A percentile compares a stretch with the other conserved stretches of the same genome.
Conservation (phyloP, 306 rosid species). For the Rosa multiflora region DNA sequence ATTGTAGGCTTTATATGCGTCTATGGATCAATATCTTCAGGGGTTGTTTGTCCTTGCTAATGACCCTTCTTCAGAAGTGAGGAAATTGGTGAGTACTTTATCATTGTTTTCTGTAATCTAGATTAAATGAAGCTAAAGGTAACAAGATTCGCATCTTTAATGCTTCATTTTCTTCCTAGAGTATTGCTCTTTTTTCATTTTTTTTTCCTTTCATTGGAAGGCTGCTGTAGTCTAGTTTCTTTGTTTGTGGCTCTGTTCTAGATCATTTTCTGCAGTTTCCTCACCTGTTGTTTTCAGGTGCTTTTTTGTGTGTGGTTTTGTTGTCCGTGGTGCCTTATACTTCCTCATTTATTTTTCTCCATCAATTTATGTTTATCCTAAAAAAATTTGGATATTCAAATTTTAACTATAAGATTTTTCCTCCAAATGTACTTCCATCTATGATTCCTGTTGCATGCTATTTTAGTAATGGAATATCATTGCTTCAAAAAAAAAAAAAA, state of each 20-base stretch:
- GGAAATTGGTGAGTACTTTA: constrained; percentile 75
- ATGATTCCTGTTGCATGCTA: background rate
- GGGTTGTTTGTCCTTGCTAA: constrained; percentile 88
- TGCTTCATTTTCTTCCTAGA: background rate
- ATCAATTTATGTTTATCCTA: background rate
- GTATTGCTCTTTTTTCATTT: background rate
- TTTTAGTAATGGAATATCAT: background rate
- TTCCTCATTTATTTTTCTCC: background rate
- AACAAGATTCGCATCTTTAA: background rate
- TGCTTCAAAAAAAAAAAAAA: background rate
- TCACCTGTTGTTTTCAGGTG: background rate
- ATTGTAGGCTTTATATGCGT: constrained; percentile 62
- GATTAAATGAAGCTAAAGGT: constrained; percentile 5
- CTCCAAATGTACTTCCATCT: background rate
- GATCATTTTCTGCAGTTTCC: background rate
- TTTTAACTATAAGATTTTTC: background rate
- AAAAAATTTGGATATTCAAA: background rate
- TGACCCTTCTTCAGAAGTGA: constrained; percentile 77
- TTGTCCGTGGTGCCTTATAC: background rate
- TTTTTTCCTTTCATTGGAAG: background rate
- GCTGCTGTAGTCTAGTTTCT: background rate
- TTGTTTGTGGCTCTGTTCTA: background rate
- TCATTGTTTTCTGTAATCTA: constrained; percentile 10
- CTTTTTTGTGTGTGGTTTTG: background rate
- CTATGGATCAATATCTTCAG: constrained; percentile 96